Conservation (phyloP, 108 stramenopile genomes). For the Cyclotella kingstonii region DNA sequence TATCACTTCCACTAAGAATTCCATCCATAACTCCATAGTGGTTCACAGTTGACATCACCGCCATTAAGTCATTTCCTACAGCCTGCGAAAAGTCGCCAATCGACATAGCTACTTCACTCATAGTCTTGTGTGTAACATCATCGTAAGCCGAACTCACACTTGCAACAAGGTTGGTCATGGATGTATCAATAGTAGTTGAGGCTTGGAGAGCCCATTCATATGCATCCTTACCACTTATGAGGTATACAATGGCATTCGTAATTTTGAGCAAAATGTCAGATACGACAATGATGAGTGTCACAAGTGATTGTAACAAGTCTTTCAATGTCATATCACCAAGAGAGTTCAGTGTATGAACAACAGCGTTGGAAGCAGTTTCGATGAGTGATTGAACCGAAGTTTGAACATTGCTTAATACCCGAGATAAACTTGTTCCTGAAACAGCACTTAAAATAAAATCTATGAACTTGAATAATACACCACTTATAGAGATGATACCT, state of each 20-base stretch:
- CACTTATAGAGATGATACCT: conserved; percentile 21
- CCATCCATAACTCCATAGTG: neutral
- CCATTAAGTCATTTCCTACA: conserved; percentile 28
- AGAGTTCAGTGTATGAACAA: conserved; percentile 5
- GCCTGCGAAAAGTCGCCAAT: conserved; percentile 28
- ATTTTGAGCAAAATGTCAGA: conserved; percentile 30
- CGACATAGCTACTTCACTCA: conserved; percentile 19
- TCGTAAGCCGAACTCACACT: conserved; percentile 18
- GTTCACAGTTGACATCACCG: conserved; percentile 15
- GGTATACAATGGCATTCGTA: conserved; percentile 26
- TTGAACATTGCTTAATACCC: conserved; percentile 13
- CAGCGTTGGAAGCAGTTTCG: conserved; percentile 22
- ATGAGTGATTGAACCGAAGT: conserved; percentile 13
- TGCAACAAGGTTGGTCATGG: conserved; percentile 23
- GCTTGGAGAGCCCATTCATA: conserved; percentile 24
- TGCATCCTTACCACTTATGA: conserved; percentile 35
- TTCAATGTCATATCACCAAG: conserved; percentile 31
- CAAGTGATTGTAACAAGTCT: conserved; percentile 24
- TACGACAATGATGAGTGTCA: conserved; percentile 26
- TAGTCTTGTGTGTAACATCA: conserved; percentile 30
- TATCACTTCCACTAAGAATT: neutral
- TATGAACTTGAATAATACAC: conserved; percentile 17
- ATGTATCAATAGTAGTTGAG: conserved; percentile 12
- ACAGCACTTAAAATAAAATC: conserved; percentile 21
- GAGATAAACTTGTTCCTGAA: conserved; percentile 16